Conservation (phyloP, 1,284 basidiomycete species). For the Sanguinoderma infundibulare region DNA sequence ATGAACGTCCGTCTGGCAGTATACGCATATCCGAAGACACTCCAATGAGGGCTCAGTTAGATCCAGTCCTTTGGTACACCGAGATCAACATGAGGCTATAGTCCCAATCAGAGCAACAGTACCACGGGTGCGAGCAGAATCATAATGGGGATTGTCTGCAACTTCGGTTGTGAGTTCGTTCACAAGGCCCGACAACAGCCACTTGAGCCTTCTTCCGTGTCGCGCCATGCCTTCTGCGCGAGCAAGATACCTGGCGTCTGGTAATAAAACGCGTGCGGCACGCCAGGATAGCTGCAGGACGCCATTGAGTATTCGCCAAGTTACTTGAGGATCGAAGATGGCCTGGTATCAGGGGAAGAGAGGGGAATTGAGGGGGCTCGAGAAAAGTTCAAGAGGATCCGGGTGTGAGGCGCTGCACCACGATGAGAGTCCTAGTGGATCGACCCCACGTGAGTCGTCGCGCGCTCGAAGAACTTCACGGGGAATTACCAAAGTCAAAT, state of each 20-base stretch:
- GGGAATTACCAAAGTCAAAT: neutral
- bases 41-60: neutral
- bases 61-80: too few species aligned
- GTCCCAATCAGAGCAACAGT: too few species aligned
- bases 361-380: neutral
- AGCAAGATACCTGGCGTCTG: neutral
- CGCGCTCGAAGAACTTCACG: neutral
- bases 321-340: neutral
- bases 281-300: neutral
- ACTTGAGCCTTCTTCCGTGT: neutral
- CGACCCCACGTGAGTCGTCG: too few species aligned
- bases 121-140: too few species aligned
- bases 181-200: too few species aligned
- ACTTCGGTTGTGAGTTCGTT: too few species aligned
- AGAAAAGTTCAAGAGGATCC: too few species aligned
- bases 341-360: too few species aligned
- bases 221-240: neutral
- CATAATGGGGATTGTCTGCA: too few species aligned
- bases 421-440: too few species aligned
- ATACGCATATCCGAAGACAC: neutral
- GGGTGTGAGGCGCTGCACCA: too few species aligned
- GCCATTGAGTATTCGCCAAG: neutral
- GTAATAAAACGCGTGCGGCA: neutral
- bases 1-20: neutral
- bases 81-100: too few species aligned